A percentile compares a stretch with the other conserved stretches of the same genome.
Evolutionary conservation across 176 grass and related monocot species (phyloP).

Genomic region (Juncus inflexus): DNA sequence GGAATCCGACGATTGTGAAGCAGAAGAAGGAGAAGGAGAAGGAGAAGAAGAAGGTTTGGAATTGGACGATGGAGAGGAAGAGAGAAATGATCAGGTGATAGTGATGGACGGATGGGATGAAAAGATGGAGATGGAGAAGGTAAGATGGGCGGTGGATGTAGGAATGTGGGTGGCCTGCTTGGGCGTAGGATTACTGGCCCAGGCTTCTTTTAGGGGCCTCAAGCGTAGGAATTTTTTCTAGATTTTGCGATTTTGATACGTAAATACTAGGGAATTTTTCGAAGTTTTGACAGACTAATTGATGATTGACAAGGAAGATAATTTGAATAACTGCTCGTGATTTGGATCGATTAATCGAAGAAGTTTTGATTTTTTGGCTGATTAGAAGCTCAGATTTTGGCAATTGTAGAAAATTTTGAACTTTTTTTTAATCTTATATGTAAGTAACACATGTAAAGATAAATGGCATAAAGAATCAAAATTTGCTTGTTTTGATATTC

Average conservation of each 20-base stretch:
- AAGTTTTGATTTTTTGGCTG: too few relatives aligned
- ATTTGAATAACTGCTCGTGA: too few relatives aligned
- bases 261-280: neutral
- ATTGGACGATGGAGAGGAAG: neutral
- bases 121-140: conserved; percentile 24
- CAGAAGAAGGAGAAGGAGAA: conserved; percentile 22
- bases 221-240: conserved; percentile 29
- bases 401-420: too few relatives aligned
- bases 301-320: too few relatives aligned
- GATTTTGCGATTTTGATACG: neutral
- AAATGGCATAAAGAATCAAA: too few relatives aligned
- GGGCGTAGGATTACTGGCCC: conserved; percentile 35
- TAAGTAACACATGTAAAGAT: too few relatives aligned
- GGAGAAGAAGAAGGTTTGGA: conserved; percentile 14
- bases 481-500: too few relatives aligned
- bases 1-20: conserved; percentile 29
- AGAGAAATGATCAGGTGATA: too few relatives aligned
- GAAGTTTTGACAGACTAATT: too few relatives aligned
- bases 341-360: too few relatives aligned
- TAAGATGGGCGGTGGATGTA: conserved; percentile 40
- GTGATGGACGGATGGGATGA: conserved; percentile 17
- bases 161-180: conserved; percentile 42
- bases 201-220: conserved; percentile 20
- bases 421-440: too few relatives aligned
- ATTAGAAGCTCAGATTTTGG: too few relatives aligned